Percentiles rank a stretch among this genome's conserved stretches.
phyloP scores from a whole-genome alignment of 495 filamentous ascomycete genomes.

The Xylaria flabelliformis region DNA sequence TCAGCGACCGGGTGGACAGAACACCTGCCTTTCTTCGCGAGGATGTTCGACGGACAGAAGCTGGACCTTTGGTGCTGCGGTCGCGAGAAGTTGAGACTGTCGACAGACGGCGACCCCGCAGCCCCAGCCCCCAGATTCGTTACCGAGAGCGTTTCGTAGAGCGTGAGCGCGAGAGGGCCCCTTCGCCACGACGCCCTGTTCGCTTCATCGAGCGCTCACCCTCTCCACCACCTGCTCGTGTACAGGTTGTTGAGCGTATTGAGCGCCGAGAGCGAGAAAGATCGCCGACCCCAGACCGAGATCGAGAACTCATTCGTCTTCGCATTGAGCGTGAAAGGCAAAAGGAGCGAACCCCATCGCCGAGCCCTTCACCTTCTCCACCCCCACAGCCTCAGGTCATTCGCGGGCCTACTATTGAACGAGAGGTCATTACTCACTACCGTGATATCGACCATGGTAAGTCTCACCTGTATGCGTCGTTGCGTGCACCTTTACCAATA shows the following conservation, averaged over 20 bases:
- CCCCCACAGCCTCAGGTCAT: constrained; percentile 60
- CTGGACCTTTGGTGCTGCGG: constrained; percentile 52
- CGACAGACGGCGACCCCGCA: constrained; percentile 48
- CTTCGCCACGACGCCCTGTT: constrained; percentile 34
- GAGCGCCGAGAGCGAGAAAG: constrained; percentile 38
- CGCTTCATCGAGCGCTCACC: constrained; percentile 47
- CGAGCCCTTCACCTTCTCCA: constrained; percentile 52
- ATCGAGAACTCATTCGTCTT: constrained; percentile 48
- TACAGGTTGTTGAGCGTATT: constrained; percentile 37
- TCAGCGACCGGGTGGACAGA: constrained; percentile 37
- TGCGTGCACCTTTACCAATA: constrained; percentile 27
- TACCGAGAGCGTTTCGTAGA: constrained; percentile 53
- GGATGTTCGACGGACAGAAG: constrained; percentile 45
- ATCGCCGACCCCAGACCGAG: constrained; percentile 40
- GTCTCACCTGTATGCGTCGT: constrained; percentile 21
- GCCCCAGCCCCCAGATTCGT: constrained; percentile 50
- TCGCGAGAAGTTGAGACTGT: constrained; percentile 53
- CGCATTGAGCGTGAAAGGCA: constrained; percentile 49
- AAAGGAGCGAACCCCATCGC: constrained; percentile 41
- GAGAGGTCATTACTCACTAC: constrained; percentile 85
- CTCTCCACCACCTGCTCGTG: constrained; percentile 42
- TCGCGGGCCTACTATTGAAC: constrained; percentile 72
- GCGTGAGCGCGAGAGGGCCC: constrained; percentile 45
- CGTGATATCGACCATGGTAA: constrained; percentile 87
- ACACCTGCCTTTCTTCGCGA: constrained; percentile 52